Percentiles rank a stretch among this genome's conserved stretches.
These are phyloP conservation scores for Pythium brachiatum DNA, from an alignment of 352 stramenopile species.

Conservation along the genomic window DNA sequence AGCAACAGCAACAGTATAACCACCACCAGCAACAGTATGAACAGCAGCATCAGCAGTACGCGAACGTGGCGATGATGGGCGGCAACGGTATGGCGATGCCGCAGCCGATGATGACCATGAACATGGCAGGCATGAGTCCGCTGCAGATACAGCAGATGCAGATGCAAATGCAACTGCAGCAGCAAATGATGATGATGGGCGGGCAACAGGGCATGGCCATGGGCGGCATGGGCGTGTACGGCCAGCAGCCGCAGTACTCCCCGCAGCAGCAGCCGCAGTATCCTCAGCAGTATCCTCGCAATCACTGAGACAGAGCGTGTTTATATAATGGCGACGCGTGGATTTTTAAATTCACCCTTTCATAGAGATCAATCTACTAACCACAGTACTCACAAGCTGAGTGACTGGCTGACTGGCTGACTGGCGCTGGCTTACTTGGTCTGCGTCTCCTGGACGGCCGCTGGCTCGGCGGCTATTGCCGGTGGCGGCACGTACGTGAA, in stretches of 20 bases:
- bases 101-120: background rate
- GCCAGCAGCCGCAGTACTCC: constrained; percentile 5
- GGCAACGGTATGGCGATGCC: background rate
- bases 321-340: background rate
- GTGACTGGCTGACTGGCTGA: no score
- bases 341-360: no score
- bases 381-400: no score
- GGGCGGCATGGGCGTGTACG: constrained; percentile 4
- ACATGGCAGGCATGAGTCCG: background rate
- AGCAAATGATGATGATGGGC: constrained; percentile 16
- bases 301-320: background rate
- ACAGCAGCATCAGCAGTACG: constrained; percentile 7
- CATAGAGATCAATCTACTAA: no score
- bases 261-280: constrained; percentile 17
- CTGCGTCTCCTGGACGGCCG: background rate
- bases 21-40: no score
- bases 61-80: constrained; percentile 1
- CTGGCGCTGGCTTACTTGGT: constrained; percentile 13
- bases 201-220: constrained; percentile 11
- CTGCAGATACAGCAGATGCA: constrained; percentile 8
- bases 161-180: constrained; percentile 2
- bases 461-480: background rate
- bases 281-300: constrained; percentile 3
- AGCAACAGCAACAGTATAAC: no score
- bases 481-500: constrained; percentile 39